Conservation (phyloP, 106 monocot genomes). For the Alisma plantagoaquatica region DNA sequence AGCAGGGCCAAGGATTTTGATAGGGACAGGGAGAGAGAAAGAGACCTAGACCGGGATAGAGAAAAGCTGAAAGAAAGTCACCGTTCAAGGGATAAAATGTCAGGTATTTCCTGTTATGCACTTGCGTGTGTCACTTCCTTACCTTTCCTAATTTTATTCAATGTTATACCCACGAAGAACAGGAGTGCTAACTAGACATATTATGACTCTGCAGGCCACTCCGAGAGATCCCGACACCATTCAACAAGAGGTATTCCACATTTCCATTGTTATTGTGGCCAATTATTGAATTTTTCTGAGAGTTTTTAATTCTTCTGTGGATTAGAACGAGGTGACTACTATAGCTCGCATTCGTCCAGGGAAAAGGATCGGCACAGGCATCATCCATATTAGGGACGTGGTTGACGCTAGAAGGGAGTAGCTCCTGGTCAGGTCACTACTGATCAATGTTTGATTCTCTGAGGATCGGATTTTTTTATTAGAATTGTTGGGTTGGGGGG, state of each 20-base stretch:
- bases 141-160: neutral
- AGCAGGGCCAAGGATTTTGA: slow-evolving; percentile 49
- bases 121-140: neutral
- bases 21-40: slow-evolving; percentile 40
- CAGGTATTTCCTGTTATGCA: slow-evolving; percentile 27
- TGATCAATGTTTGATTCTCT: no score
- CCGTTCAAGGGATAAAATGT: slow-evolving; percentile 42
- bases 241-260: slow-evolving; percentile 47
- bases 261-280: neutral
- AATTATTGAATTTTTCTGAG: neutral
- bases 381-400: slow-evolving; percentile 22
- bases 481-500: no score
- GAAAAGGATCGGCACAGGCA: slow-evolving; percentile 56
- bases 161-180: neutral
- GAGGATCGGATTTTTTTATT: no score
- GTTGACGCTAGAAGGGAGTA: no score
- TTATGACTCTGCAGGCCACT: slow-evolving; percentile 29
- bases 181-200: neutral
- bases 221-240: slow-evolving; percentile 51
- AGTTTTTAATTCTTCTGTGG: slow-evolving; percentile 5
- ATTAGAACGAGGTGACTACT: slow-evolving; percentile 46
- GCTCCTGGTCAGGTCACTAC: no score
- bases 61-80: slow-evolving; percentile 51
- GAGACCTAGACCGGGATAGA: slow-evolving; percentile 34
- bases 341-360: slow-evolving; percentile 35